Percentiles rank a stretch among this genome's conserved stretches.
These are phyloP conservation scores for Camellia lanceoleosa DNA, from an alignment of 148 eudicot species.

Conservation along the genomic window DNA sequence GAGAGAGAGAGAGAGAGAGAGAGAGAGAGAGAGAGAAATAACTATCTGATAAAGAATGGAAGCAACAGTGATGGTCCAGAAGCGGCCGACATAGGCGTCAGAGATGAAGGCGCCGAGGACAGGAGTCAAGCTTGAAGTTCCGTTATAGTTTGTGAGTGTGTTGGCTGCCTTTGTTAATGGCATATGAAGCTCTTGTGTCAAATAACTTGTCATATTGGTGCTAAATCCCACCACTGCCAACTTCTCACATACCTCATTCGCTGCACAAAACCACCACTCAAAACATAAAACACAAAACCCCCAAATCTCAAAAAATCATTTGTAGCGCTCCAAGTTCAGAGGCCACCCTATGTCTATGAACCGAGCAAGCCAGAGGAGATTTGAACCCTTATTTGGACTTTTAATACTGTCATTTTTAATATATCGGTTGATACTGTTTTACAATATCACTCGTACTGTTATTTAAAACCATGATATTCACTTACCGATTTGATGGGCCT, in stretches of 20 bases:
- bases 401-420: too few relatives aligned
- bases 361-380: too few relatives aligned
- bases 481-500: too few relatives aligned
- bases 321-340: too few relatives aligned
- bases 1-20: too few relatives aligned
- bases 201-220: conserved; percentile 77
- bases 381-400: too few relatives aligned
- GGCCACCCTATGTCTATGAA: not conserved
- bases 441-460: too few relatives aligned
- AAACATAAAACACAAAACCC: not conserved
- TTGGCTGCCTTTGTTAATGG: conserved; percentile 88
- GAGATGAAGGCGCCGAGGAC: conserved; percentile 81
- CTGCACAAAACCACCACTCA: conserved; percentile 32
- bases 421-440: too few relatives aligned
- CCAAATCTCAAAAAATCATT: not conserved
- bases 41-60: conserved; percentile 78
- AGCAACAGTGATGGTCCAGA: conserved; percentile 79
- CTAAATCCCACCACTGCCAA: conserved; percentile 85
- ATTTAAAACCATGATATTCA: too few relatives aligned
- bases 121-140: conserved; percentile 80
- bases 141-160: conserved; percentile 81
- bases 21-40: conserved; percentile 3
- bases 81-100: conserved; percentile 71
- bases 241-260: conserved; percentile 86
- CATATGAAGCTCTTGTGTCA: conserved; percentile 70